Percentiles rank a stretch among this genome's conserved stretches.
Evolutionary conservation across 345 rosid genomes (phyloP).

Genomic region (Dimocarpus longan): DNA sequence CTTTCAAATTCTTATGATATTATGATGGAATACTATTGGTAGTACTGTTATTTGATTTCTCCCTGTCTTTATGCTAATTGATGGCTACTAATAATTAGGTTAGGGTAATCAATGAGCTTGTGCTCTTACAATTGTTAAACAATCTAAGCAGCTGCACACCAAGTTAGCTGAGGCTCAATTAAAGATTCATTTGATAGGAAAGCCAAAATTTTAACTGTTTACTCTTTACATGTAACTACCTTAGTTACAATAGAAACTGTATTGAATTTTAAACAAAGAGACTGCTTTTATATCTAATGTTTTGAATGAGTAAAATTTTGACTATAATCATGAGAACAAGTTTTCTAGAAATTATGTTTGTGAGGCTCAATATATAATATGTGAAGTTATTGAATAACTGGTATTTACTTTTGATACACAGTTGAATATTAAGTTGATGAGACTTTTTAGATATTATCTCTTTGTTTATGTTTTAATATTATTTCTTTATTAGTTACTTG

Average conservation of each 20-base stretch:
- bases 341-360: background rate
- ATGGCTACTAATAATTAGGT: background rate
- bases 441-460: too few species aligned
- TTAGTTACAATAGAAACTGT: background rate
- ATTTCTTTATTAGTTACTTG: too few species aligned
- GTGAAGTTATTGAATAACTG: background rate
- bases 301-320: background rate
- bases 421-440: background rate
- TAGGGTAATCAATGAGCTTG: background rate
- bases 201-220: background rate
- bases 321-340: background rate
- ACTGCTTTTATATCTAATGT: background rate
- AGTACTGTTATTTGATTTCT: constrained; percentile 8
- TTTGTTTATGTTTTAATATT: too few species aligned
- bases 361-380: background rate
- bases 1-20: constrained; percentile 18
- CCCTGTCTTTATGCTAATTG: constrained; percentile 10
- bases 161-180: background rate
- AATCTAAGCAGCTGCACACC: background rate
- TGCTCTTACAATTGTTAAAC: background rate
- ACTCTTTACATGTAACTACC: background rate
- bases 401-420: background rate
- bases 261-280: background rate
- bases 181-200: background rate
- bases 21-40: background rate